A percentile compares a stretch with the other conserved stretches of the same genome.
phyloP scores from a whole-genome alignment of 2,329 filamentous ascomycete genomes.

The Knoxdaviesia capensis region DNA sequence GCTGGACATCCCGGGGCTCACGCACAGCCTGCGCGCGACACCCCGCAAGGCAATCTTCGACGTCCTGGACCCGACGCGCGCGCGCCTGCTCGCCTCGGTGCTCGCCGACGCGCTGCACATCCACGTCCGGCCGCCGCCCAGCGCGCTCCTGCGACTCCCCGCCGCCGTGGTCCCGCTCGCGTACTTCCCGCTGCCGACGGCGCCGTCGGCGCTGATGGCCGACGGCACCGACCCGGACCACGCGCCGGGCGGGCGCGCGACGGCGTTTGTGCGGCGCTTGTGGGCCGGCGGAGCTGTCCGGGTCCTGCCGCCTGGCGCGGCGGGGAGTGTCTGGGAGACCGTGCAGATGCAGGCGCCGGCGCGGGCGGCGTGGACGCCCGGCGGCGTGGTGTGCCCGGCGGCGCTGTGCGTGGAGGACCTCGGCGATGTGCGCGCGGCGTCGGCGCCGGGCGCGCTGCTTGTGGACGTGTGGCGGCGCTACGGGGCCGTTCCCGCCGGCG shows the following conservation, averaged over 20 bases:
- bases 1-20: too few relatives aligned
- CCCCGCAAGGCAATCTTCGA: too few relatives aligned
- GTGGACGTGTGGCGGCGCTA: conserved; percentile 30
- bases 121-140: too few relatives aligned
- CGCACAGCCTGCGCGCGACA: too few relatives aligned
- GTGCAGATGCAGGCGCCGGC: too few relatives aligned
- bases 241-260: conserved; percentile 44
- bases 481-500: conserved; percentile 9
- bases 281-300: too few relatives aligned
- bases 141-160: too few relatives aligned
- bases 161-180: too few relatives aligned
- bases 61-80: neutral
- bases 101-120: conserved; percentile 40
- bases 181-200: conserved; percentile 61
- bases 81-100: neutral
- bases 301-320: too few relatives aligned
- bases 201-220: conserved; percentile 39
- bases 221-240: conserved; percentile 78
- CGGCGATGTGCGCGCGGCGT: conserved; percentile 15
- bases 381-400: conserved; percentile 36
- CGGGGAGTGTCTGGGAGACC: too few relatives aligned
- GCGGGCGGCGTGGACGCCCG: too few relatives aligned
- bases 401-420: conserved; percentile 26
- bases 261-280: conserved; percentile 53
- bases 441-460: conserved; percentile 18